Conservation (phyloP, 2,329 filamentous ascomycete species). For the Colletotrichum tofieldiae region DNA sequence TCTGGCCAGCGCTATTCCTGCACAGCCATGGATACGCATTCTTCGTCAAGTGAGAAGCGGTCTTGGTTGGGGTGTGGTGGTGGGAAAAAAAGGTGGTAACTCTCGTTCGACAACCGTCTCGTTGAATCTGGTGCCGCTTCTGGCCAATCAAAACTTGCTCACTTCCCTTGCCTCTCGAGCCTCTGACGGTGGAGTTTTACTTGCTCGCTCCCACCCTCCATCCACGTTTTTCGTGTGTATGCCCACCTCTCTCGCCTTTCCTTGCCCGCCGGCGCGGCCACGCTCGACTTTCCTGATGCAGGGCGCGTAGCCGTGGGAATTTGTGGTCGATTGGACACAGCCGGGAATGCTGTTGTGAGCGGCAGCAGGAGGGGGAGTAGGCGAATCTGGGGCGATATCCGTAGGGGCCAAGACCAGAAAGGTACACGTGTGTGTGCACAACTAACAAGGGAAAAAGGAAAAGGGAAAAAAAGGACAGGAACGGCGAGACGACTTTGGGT, state of each 20-base stretch:
- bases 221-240: conserved; percentile 2
- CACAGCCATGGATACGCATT: conserved; percentile 41
- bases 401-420: background rate
- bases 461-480: background rate
- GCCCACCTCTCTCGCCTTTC: conserved; percentile 6
- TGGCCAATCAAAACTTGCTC: conserved; percentile 66
- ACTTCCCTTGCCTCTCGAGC: conserved; percentile 45
- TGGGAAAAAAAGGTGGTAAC: conserved; percentile 10
- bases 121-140: conserved; percentile 40
- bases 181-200: conserved; percentile 40
- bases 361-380: background rate
- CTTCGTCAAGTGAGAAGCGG: conserved; percentile 21
- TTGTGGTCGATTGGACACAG: background rate
- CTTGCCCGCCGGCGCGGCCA: background rate
- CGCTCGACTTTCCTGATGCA: conserved; percentile 33
- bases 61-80: conserved; percentile 17
- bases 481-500: background rate
- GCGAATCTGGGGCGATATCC: conserved; percentile 25
- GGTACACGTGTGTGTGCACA: background rate
- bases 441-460: conserved; percentile 10
- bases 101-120: conserved; percentile 41
- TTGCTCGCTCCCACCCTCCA: conserved; percentile 40
- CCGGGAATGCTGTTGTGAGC: background rate
- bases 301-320: conserved; percentile 7
- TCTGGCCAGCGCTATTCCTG: conserved; percentile 22